These are phyloP conservation scores for Colletotrichum trifolii DNA, from an alignment of 2,329 filamentous ascomycete species.

Conservation along the genomic window DNA sequence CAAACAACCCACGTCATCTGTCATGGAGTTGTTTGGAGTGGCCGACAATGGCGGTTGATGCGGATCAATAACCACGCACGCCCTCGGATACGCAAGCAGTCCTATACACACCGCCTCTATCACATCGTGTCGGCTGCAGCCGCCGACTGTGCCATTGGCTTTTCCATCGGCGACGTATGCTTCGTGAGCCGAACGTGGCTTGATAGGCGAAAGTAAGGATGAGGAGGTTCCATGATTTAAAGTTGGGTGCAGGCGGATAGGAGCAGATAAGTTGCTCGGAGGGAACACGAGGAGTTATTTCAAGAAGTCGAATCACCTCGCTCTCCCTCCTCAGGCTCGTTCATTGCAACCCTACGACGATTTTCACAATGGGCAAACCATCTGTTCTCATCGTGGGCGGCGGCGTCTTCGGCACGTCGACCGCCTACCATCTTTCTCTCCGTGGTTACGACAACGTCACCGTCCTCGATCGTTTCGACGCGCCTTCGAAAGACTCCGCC, in stretches of 20 bases:
- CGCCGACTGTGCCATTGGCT: background rate
- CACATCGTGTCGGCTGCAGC: background rate
- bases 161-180: background rate
- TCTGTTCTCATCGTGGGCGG: constrained; percentile 45
- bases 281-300: background rate
- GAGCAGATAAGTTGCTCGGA: background rate
- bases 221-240: background rate
- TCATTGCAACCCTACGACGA: too few species aligned
- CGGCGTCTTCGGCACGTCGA: constrained; percentile 49
- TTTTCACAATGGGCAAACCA: constrained; percentile 34
- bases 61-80: background rate
- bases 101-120: too few species aligned
- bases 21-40: background rate
- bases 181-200: constrained; percentile 2
- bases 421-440: constrained; percentile 44
- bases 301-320: too few species aligned
- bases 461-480: constrained; percentile 42
- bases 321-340: too few species aligned
- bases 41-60: background rate
- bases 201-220: background rate
- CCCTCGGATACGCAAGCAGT: too few species aligned
- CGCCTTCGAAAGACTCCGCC: constrained; percentile 41
- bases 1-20: background rate
- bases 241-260: background rate
- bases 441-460: constrained; percentile 39